Base-by-base conservation (phyloP, 1,284 basidiomycete species). In the Coriolopsis trogii region DNA sequence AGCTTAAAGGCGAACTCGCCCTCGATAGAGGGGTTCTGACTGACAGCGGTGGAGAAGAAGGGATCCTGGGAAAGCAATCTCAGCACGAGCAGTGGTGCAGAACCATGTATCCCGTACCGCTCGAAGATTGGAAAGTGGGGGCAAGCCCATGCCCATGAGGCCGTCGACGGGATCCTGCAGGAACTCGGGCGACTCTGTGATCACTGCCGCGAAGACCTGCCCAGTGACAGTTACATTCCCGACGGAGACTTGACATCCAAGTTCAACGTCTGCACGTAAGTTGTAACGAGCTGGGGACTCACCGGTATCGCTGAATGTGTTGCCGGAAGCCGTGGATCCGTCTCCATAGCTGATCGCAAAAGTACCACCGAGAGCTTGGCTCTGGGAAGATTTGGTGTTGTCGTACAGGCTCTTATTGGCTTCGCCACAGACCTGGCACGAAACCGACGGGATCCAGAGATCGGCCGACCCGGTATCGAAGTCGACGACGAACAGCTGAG, bases 1-100 rank as follows among this genome's bases (percentile, higher is more conserved):
- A 88, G 73, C 52, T 81, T 79, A 65, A 89, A 78, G 21, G 75
- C 74, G 59, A 87, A 87, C 39, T 78, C 71, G 24, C 70, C 62
- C n/a, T 68, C 56, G 2, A 67, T 54, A 12, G 76, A 69, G 26
- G 63, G 59, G 10, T 66, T 66, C 49, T 79, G 69, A 3, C 66
- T 61, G 18, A 76, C 54, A 29, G 79, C 69, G n/a, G 72, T 77
- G 34, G 77, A 68, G 65, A 83, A 79, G 48, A 79, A 72, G 0
- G 79, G 74, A n/a, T 41, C 40, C 53, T 60, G 48, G 9, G 6
- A 21, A 36, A 23, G 31, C 44, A 34, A 15, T 12, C n/a, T 44
- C 10, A 39, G 36, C 5, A 21, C 12, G 15, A 13, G 15, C 12
- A 18, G 23, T 3, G 15, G 20, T 6, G 16, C 8, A 30, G 9